phyloP scores from a whole-genome alignment of 495 filamentous ascomycete species.

The Acidiella bohemica region DNA sequence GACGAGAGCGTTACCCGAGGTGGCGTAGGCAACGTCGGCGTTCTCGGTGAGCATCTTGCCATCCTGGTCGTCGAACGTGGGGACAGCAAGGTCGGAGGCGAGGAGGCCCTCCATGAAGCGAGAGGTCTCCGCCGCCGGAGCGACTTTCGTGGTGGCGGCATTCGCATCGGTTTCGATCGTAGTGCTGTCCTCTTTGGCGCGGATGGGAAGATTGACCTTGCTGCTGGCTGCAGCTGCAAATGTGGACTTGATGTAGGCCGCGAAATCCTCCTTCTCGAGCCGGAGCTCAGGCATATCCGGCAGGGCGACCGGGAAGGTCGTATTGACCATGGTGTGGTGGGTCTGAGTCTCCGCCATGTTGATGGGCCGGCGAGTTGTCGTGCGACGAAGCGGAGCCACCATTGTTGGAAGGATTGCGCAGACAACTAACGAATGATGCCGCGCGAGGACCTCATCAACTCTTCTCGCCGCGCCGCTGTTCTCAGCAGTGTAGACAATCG shows the following conservation, averaged over 20 bases:
- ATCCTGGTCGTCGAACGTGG: slow-evolving; percentile 17
- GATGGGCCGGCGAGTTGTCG: too few relatives aligned
- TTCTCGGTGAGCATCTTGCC: slow-evolving; percentile 36
- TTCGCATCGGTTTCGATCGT: background rate
- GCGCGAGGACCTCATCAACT: too few relatives aligned
- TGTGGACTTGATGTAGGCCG: slow-evolving; percentile 17
- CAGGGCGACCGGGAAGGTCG: slow-evolving; percentile 30
- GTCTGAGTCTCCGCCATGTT: too few relatives aligned
- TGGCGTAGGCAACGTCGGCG: slow-evolving; percentile 27
- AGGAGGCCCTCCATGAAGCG: slow-evolving; percentile 24
- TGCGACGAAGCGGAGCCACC: too few relatives aligned
- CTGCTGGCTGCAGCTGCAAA: background rate
- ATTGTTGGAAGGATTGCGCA: too few relatives aligned
- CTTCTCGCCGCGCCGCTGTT: too few relatives aligned
- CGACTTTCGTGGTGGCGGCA: background rate
- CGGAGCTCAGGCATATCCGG: slow-evolving; percentile 27
- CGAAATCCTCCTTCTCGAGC: slow-evolving; percentile 23
- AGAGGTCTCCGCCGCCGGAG: background rate
- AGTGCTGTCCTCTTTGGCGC: background rate
- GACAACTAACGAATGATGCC: too few relatives aligned
- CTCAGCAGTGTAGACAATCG: too few relatives aligned
- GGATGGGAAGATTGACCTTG: slow-evolving; percentile 4
- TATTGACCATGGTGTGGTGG: slow-evolving; percentile 24
- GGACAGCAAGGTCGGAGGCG: slow-evolving; percentile 6
- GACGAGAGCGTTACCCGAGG: slow-evolving; percentile 30